Conservation (phyloP, 305 asterid genomes). For the Fraxinus xanthoxyloides region DNA sequence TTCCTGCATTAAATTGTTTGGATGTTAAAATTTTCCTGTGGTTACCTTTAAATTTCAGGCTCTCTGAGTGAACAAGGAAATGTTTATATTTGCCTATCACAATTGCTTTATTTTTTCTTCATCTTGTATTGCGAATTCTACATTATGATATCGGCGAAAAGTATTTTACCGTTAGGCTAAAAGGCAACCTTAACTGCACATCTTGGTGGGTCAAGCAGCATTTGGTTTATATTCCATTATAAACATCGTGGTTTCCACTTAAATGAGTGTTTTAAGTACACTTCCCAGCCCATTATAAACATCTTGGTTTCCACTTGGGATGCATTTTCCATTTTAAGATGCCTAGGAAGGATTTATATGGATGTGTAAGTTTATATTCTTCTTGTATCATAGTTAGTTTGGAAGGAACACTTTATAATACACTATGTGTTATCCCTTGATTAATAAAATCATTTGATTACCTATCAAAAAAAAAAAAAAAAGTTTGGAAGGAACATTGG, state of each 20-base stretch:
- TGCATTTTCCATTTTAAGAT: not conserved
- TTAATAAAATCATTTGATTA: not conserved
- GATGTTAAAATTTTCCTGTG: not conserved
- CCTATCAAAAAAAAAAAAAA: not conserved
- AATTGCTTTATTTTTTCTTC: not conserved
- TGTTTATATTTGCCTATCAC: not conserved
- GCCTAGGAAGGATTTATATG: not conserved
- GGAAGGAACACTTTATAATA: not conserved
- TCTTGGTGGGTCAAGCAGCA: not conserved
- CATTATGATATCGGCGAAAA: not conserved
- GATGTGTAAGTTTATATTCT: not conserved
- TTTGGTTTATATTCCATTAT: not conserved
- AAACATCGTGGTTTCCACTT: not conserved
- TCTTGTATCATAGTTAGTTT: not conserved
- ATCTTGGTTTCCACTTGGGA: not conserved
- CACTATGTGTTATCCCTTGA: not conserved
- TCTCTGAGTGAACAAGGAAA: not conserved
- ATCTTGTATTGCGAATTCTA: not conserved
- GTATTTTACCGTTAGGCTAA: not conserved
- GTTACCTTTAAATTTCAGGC: not conserved
- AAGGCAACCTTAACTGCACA: not conserved
- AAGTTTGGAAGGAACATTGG: not conserved
- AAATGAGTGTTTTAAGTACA: not conserved
- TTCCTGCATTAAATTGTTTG: constrained; percentile 7
- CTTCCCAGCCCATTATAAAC: not conserved